A percentile compares a stretch with the other conserved stretches of the same genome.
These are phyloP conservation scores for Nidularia sp. DNA, from an alignment of 768 basidiomycete genomes.

Conservation along the genomic window DNA sequence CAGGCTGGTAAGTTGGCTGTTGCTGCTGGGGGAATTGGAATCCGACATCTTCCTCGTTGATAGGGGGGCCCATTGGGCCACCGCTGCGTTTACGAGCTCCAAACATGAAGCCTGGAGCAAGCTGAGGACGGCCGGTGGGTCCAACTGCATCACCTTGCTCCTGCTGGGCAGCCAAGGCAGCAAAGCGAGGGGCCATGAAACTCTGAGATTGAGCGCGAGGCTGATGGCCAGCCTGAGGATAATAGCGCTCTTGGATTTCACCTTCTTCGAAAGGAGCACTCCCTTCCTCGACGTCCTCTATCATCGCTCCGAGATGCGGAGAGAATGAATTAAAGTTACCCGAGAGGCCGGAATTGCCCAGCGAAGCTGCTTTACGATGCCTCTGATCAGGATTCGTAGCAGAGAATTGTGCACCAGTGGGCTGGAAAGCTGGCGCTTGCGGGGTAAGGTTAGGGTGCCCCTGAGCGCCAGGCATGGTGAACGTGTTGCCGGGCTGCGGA, in stretches of 20 bases:
- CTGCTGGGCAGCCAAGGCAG: slow-evolving; percentile 71
- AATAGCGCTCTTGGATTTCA: slow-evolving; percentile 63
- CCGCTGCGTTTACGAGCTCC: slow-evolving; percentile 60
- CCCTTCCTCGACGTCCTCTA: slow-evolving; percentile 75
- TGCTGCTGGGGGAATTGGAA: slow-evolving; percentile 83
- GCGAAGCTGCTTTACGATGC: slow-evolving; percentile 80
- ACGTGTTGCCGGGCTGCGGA: slow-evolving; percentile 38
- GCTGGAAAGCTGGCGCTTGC: slow-evolving; percentile 75
- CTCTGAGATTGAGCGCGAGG: slow-evolving; percentile 76
- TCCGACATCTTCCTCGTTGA: slow-evolving; percentile 75
- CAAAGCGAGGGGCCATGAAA: slow-evolving; percentile 88
- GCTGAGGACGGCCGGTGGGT: slow-evolving; percentile 79
- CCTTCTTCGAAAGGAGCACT: slow-evolving; percentile 62
- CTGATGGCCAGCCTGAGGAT: slow-evolving; percentile 53
- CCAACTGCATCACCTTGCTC: slow-evolving; percentile 62
- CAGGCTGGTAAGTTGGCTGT: slow-evolving; percentile 20
- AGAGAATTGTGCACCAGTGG: slow-evolving; percentile 56
- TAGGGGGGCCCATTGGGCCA: slow-evolving; percentile 62
- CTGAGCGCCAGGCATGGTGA: slow-evolving; percentile 47
- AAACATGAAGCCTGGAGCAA: slow-evolving; percentile 91
- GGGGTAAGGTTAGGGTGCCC: slow-evolving; percentile 48
- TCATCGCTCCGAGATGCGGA: slow-evolving; percentile 79
- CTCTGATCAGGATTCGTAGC: slow-evolving; percentile 46
- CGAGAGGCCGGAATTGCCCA: slow-evolving; percentile 55
- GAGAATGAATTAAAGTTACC: slow-evolving; percentile 69